Conservation (phyloP, 148 eudicot species). For the Rhododendron henanense region DNA sequence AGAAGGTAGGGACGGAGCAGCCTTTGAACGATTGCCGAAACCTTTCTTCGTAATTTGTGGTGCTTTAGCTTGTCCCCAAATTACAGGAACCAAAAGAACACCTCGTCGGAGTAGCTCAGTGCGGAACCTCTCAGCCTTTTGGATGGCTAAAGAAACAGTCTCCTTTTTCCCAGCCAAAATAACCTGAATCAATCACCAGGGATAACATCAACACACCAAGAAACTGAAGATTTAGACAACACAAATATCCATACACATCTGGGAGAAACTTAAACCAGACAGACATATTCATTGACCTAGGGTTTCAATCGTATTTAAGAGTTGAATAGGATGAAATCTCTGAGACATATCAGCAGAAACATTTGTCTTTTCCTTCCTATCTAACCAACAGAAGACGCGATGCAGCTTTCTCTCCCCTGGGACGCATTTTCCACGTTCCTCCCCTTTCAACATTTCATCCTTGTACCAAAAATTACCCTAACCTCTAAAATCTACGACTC, state of each 20-base stretch:
- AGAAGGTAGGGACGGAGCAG: conserved; percentile 78
- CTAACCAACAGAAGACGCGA: background rate
- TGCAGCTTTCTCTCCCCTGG: background rate
- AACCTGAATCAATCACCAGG: conserved; percentile 42
- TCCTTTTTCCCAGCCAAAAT: conserved; percentile 95
- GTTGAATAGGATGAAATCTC: too few species aligned
- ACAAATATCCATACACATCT: background rate
- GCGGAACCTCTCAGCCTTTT: conserved; percentile 82
- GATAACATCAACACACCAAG: background rate
- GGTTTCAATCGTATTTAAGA: too few species aligned
- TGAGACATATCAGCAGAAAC: too few species aligned
- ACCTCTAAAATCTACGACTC: background rate
- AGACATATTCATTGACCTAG: background rate
- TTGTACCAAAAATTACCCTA: background rate
- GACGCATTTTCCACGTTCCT: background rate
- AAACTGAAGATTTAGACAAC: conserved; percentile 1
- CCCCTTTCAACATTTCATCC: background rate
- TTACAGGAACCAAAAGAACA: conserved; percentile 76
- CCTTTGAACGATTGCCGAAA: conserved; percentile 62
- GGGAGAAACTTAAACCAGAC: background rate
- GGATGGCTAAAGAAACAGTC: conserved; percentile 64
- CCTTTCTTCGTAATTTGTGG: conserved; percentile 73
- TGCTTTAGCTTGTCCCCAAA: conserved; percentile 67
- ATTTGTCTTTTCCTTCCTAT: too few species aligned
- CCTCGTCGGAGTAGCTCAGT: conserved; percentile 86